A percentile compares a stretch with the other conserved stretches of the same genome.
phyloP scores from a whole-genome alignment of 345 rosid genomes.

The Citrus mangshanensis region DNA sequence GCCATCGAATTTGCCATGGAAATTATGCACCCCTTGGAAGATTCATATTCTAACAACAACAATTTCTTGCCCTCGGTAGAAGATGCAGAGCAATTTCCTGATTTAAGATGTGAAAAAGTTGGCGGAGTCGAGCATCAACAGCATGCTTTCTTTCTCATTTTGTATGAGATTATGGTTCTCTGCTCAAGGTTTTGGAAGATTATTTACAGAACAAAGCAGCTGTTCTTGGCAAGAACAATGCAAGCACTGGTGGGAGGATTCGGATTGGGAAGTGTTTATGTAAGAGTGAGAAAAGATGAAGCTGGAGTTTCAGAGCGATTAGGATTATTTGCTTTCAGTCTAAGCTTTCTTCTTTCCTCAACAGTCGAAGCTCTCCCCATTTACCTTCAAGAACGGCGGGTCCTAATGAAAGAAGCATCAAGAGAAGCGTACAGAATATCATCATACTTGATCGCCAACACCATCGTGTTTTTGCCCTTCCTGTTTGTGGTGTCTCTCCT shows the following conservation, averaged over 20 bases:
- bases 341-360: slow-evolving; percentile 84
- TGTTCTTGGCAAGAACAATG: slow-evolving; percentile 77
- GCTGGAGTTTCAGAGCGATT: slow-evolving; percentile 69
- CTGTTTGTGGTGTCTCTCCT: slow-evolving; percentile 63
- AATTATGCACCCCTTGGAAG: slow-evolving; percentile 47
- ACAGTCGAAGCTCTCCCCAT: slow-evolving; percentile 94
- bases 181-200: slow-evolving; percentile 84
- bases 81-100: slow-evolving; percentile 15
- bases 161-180: slow-evolving; percentile 54
- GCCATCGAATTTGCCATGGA: slow-evolving; percentile 87
- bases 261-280: slow-evolving; percentile 72
- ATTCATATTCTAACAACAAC: slow-evolving; percentile 26
- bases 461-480: slow-evolving; percentile 73
- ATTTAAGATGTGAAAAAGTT: slow-evolving; percentile 31
- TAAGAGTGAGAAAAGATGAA: slow-evolving; percentile 53
- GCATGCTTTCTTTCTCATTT: slow-evolving; percentile 14
- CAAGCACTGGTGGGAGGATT: slow-evolving; percentile 83
- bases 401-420: slow-evolving; percentile 85
- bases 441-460: slow-evolving; percentile 88
- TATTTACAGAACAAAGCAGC: slow-evolving; percentile 77
- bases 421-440: slow-evolving; percentile 76
- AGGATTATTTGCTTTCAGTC: slow-evolving; percentile 82
- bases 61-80: background rate
- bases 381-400: slow-evolving; percentile 77
- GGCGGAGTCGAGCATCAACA: slow-evolving; percentile 7